Evolutionary conservation across 2,329 filamentous ascomycete genomes (phyloP).

Genomic region (Colletotrichum sp.): DNA sequence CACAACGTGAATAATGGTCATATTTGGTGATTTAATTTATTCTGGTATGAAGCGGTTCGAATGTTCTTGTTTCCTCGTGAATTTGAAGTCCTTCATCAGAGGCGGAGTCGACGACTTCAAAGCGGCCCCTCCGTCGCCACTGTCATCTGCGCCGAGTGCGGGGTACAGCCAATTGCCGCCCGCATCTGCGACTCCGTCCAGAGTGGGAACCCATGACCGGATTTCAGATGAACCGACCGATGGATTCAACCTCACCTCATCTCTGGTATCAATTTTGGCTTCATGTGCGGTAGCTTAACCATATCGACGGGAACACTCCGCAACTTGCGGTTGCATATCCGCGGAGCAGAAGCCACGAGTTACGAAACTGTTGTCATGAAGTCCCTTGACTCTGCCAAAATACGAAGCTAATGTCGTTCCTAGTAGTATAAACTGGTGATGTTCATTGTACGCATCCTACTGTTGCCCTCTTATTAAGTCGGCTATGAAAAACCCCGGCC

Average conservation of each 20-base stretch:
- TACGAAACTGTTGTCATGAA: too few species aligned
- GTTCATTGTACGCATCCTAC: too few species aligned
- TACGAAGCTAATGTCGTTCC: too few species aligned
- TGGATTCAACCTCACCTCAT: not conserved
- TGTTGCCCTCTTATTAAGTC: too few species aligned
- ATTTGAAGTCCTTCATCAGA: not conserved
- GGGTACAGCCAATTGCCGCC: not conserved
- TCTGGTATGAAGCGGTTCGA: not conserved
- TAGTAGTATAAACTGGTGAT: too few species aligned
- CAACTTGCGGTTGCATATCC: too few species aligned
- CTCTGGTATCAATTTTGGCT: not conserved
- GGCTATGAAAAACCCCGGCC: too few species aligned
- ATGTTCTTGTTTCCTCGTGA: not conserved
- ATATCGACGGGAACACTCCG: too few species aligned
- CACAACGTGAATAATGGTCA: conserved; percentile 73
- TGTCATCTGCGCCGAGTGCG: not conserved
- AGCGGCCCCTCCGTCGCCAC: not conserved
- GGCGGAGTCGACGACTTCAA: not conserved
- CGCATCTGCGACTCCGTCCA: not conserved
- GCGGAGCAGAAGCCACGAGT: too few species aligned
- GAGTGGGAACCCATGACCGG: not conserved
- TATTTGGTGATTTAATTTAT: conserved; percentile 30
- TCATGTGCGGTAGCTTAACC: accelerated
- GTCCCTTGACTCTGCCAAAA: too few species aligned
- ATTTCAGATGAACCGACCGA: not conserved